These are phyloP conservation scores for Taiozyma sp. DNA, from an alignment of 1,139 yeast species.

Conservation along the genomic window DNA sequence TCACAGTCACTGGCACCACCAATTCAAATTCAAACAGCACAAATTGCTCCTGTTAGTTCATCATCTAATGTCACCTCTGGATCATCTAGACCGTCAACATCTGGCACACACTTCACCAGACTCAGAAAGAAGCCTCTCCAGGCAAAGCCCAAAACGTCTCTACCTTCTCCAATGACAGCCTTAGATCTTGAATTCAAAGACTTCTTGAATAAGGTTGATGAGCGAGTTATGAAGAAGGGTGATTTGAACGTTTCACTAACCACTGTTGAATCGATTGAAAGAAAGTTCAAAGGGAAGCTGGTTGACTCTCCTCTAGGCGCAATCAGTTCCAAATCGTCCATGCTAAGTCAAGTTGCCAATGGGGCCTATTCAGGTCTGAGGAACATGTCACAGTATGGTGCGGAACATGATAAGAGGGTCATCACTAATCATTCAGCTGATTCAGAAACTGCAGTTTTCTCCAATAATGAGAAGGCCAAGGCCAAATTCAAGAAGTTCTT, in stretches of 20 bases:
- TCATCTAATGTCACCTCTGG: constrained; percentile 8
- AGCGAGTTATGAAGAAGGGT: constrained; percentile 68
- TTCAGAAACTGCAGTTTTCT: constrained; percentile 9
- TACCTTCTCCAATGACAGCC: constrained; percentile 40
- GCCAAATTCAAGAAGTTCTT: constrained; percentile 30
- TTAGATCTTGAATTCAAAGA: constrained; percentile 68
- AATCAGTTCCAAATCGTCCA: constrained; percentile 28
- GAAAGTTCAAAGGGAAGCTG: constrained; percentile 49
- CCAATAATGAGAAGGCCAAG: constrained; percentile 13
- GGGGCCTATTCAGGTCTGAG: constrained; percentile 39
- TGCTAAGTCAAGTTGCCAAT: constrained; percentile 54
- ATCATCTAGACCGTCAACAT: neutral
- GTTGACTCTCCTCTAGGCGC: constrained; percentile 54
- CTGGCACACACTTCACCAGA: neutral
- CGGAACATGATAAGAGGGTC: constrained; percentile 20
- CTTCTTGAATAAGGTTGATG: constrained; percentile 57
- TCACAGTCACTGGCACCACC: neutral
- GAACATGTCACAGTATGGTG: constrained; percentile 23
- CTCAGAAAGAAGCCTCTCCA: neutral
- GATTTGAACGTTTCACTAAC: constrained; percentile 33
- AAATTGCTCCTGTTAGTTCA: constrained; percentile 15
- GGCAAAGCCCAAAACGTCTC: neutral
- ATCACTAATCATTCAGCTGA: constrained; percentile 12
- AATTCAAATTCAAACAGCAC: constrained; percentile 1
- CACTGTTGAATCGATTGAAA: constrained; percentile 49